phyloP scores from a whole-genome alignment of 2,329 filamentous ascomycete species.

The Alternaria angustiovoidea region DNA sequence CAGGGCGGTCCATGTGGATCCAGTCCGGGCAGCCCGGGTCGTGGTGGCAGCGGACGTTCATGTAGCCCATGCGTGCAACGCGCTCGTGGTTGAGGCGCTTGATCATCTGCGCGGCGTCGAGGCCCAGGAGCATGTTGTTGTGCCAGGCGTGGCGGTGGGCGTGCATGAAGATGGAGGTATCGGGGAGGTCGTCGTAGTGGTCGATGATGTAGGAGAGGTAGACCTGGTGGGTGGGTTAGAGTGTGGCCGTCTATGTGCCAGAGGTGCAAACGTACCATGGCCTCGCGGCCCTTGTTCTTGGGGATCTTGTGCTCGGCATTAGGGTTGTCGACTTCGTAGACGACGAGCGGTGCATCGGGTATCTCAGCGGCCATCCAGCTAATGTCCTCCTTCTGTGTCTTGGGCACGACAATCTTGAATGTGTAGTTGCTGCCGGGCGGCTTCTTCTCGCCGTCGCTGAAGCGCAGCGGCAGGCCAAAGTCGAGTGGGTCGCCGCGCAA shows the following conservation, averaged over 20 bases:
- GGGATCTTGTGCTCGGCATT: conserved; percentile 60
- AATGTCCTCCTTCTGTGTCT: conserved; percentile 50
- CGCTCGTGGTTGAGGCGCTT: conserved; percentile 60
- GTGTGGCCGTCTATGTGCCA: not conserved
- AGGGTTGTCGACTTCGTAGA: conserved; percentile 64
- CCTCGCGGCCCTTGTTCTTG: conserved; percentile 69
- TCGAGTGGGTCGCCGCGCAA: conserved; percentile 42
- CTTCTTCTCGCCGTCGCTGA: conserved; percentile 41
- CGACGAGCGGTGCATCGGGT: conserved; percentile 48
- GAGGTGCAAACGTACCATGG: conserved; percentile 54
- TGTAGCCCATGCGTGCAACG: conserved; percentile 63
- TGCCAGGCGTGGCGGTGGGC: conserved; percentile 65
- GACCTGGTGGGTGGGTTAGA: conserved; percentile 33
- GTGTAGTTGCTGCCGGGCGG: conserved; percentile 48
- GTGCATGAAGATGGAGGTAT: conserved; percentile 69
- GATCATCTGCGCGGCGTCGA: conserved; percentile 61
- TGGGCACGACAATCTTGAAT: conserved; percentile 47
- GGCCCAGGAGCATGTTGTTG: conserved; percentile 63
- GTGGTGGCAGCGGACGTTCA: conserved; percentile 68
- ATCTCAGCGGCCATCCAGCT: conserved; percentile 48
- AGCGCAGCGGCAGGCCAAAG: conserved; percentile 47
- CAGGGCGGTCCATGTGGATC: conserved; percentile 59
- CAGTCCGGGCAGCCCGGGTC: conserved; percentile 67
- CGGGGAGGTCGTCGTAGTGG: conserved; percentile 66
- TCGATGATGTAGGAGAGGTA: conserved; percentile 71